These are phyloP conservation scores for Acer yangbiense DNA, from an alignment of 345 rosid genomes.

Conservation along the genomic window DNA sequence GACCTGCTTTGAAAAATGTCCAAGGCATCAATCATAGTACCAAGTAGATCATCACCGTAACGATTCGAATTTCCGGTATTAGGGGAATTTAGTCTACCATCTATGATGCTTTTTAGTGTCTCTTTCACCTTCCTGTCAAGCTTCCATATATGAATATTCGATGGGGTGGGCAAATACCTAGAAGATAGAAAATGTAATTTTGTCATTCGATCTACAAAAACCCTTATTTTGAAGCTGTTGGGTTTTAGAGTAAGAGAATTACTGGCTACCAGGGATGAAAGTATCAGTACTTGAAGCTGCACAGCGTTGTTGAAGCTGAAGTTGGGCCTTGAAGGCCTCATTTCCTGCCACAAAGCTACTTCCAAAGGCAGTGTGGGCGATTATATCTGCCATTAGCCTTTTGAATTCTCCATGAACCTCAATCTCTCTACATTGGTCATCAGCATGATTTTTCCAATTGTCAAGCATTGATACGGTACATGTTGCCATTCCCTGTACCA, in stretches of 20 bases:
- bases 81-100: conserved; percentile 28
- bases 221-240: not conserved
- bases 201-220: not conserved
- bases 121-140: conserved; percentile 38
- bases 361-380: conserved; percentile 50
- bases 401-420: conserved; percentile 33
- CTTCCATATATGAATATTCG: conserved; percentile 46
- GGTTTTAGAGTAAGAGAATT: conserved; percentile 5
- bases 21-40: conserved; percentile 36
- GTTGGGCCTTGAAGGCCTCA: conserved; percentile 42
- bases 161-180: conserved; percentile 52
- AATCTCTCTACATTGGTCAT: conserved; percentile 10
- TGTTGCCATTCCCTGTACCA: conserved; percentile 31
- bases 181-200: not conserved
- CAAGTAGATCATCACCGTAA: conserved; percentile 49
- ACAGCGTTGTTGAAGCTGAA: conserved; percentile 29
- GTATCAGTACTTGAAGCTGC: not conserved
- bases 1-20: conserved; percentile 11
- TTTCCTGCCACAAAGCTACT: conserved; percentile 42
- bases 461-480: conserved; percentile 31
- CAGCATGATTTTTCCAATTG: conserved; percentile 25
- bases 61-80: not conserved
- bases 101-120: conserved; percentile 29
- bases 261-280: conserved; percentile 47
- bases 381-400: conserved; percentile 42